A percentile compares a stretch with the other conserved stretches of the same genome.
phyloP scores from a whole-genome alignment of 495 filamentous ascomycete genomes.

The Aeminium ludgeri region DNA sequence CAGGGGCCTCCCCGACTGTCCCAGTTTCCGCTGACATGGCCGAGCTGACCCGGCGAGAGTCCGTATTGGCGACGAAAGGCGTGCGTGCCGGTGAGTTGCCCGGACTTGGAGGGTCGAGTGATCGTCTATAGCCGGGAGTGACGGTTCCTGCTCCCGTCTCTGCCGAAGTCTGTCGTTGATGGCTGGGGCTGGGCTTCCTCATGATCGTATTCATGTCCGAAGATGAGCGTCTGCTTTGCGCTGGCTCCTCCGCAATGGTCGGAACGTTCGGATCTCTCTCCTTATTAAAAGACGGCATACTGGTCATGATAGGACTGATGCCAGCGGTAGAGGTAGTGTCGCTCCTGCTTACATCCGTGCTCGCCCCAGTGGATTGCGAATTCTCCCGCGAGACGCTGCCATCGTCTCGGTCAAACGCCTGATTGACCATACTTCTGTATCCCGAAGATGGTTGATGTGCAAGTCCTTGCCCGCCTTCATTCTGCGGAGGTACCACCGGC shows the following conservation, averaged over 20 bases:
- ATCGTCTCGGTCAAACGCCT: conserved; percentile 44
- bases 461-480: conserved; percentile 14
- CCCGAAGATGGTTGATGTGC: conserved; percentile 41
- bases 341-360: conserved; percentile 34
- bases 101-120: conserved; percentile 43
- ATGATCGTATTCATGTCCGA: too few relatives aligned
- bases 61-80: conserved; percentile 30
- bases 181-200: too few relatives aligned
- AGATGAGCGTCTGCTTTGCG: conserved; percentile 13
- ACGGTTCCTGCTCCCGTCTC: conserved; percentile 20
- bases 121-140: conserved; percentile 41
- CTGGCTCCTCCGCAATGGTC: conserved; percentile 39
- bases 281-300: conserved; percentile 26
- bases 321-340: conserved; percentile 48
- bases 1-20: conserved; percentile 1
- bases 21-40: conserved; percentile 24
- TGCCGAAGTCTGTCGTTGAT: too few relatives aligned
- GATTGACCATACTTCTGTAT: conserved; percentile 50
- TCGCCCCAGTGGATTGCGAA: conserved; percentile 7
- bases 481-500: too few relatives aligned
- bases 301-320: conserved; percentile 54
- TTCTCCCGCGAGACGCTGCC: conserved; percentile 17
- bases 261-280: conserved; percentile 17
- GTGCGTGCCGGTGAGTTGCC: conserved; percentile 45
- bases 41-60: conserved; percentile 5